A percentile compares a stretch with the other conserved stretches of the same genome.
Conservation (phyloP, 345 rosid species). For the Stellera chamaejasme region DNA sequence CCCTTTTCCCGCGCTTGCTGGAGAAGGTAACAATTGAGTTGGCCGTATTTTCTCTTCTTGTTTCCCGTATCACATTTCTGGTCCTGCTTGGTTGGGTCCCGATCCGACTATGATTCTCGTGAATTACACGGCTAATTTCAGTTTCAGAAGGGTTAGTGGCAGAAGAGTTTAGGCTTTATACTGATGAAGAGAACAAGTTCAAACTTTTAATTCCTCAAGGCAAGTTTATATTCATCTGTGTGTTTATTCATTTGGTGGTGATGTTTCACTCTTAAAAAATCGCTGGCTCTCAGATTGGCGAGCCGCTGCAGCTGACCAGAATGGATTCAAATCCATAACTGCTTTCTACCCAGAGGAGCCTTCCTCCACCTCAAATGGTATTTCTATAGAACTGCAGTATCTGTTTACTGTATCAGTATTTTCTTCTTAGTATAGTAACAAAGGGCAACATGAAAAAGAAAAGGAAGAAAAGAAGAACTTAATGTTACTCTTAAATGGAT, state of each 20-base stretch:
- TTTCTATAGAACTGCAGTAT: too few species aligned
- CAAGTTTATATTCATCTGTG: slow-evolving; percentile 2
- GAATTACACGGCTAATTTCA: not conserved
- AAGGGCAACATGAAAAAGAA: too few species aligned
- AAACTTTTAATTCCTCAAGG: slow-evolving; percentile 80
- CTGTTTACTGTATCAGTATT: too few species aligned
- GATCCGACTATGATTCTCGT: not conserved
- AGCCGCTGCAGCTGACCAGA: slow-evolving; percentile 61
- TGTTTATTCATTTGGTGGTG: not conserved
- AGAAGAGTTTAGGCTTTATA: slow-evolving; percentile 44
- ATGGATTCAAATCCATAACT: slow-evolving; percentile 74
- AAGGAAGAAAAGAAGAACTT: too few species aligned
- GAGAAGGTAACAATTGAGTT: slow-evolving; percentile 30
- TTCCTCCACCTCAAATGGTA: slow-evolving; percentile 58
- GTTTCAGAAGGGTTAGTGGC: slow-evolving; percentile 23
- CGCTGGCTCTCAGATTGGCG: slow-evolving; percentile 48
- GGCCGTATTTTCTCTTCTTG: slow-evolving; percentile 26
- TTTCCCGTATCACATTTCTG: not conserved
- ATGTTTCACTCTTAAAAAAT: not conserved
- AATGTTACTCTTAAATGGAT: too few species aligned
- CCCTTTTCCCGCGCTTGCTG: slow-evolving; percentile 33
- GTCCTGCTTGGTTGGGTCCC: not conserved
- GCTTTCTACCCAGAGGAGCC: slow-evolving; percentile 72
- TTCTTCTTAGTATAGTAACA: too few species aligned
- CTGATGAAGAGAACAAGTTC: slow-evolving; percentile 74